Base-by-base conservation (phyloP, 2,329 filamentous ascomycete genomes). In the Zymoseptoria passerinii region DNA sequence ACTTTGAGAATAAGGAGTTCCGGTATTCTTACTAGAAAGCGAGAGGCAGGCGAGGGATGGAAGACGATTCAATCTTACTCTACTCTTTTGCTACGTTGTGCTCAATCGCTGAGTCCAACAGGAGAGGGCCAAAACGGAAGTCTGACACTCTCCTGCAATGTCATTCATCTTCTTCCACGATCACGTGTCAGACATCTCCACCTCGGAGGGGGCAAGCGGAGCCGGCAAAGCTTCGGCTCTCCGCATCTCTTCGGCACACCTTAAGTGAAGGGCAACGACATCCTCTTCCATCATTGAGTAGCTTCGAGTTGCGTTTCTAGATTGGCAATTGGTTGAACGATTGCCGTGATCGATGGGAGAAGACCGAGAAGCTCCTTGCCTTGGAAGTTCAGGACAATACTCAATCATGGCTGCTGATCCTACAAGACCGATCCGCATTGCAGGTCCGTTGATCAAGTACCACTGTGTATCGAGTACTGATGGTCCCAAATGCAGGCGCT, bases 1-100 rank as follows among this genome's bases (percentile, higher is more conserved):
- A 76, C 53, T 74, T 75, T 54, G 71, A 76, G 68, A 68, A 68
- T 40, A 59, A 63, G 8, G 58, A 59, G 7, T 68, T 68, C 55
- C 56, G 67, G 20, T 68, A 68, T 50, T 62, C 60, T 28, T 67
- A 67, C 35, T 68, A 58, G 44, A 35, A n/a, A 44, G 13, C 1
- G 13, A 2, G 35, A 44, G 35, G 35, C 35, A n/a, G 35, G 16
- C 16, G 35, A n/a, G 35, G 7, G 13, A 16, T 16, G 6, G 10
- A n/a, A 44, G 16, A 16, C 16, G 35, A n/a, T 44, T 16, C 35
- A 16, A 44, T 44, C 13, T n/a, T 44, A 13, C 4, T 13, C 3
- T 44, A 23, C 23, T 44, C 13, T 44, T 16, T 44, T 5, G 7
- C 13, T 44, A 44, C 35, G 6, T 2, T 44, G 35, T 7, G 13